Conservation (phyloP, 2,329 filamentous ascomycete species). For the Zelopaecilomyces penicillatus region DNA sequence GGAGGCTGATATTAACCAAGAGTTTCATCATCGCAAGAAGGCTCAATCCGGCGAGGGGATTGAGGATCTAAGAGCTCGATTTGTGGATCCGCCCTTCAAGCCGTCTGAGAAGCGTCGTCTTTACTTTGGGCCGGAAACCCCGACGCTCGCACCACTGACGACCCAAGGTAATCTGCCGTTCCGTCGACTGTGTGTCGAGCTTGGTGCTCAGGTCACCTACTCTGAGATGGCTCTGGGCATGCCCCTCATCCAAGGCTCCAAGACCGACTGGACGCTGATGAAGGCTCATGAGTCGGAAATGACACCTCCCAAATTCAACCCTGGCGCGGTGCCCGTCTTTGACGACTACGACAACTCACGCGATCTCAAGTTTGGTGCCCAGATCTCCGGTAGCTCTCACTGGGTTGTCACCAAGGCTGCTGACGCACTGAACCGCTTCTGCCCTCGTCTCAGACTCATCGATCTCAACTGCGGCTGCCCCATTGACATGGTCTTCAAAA, state of each 20-base stretch:
- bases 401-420: constrained; percentile 86
- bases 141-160: constrained; percentile 85
- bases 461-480: constrained; percentile 97
- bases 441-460: constrained; percentile 79
- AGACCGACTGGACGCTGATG: constrained; percentile 89
- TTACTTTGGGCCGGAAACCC: constrained; percentile 92
- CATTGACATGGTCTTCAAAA: constrained; percentile 85
- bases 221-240: constrained; percentile 97
- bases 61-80: constrained; percentile 69
- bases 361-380: constrained; percentile 83
- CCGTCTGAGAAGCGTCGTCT: constrained; percentile 89
- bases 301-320: constrained; percentile 58
- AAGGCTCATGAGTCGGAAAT: constrained; percentile 84
- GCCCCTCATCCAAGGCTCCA: constrained; percentile 81
- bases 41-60: constrained; percentile 36
- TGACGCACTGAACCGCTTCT: constrained; percentile 66
- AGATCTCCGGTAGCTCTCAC: constrained; percentile 87
- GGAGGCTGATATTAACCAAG: constrained; percentile 36
- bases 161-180: constrained; percentile 97
- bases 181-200: constrained; percentile 76
- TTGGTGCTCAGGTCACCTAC: constrained; percentile 89
- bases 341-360: constrained; percentile 71
- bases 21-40: constrained; percentile 32
- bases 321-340: constrained; percentile 46
- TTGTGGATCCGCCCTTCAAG: constrained; percentile 76